Base-by-base conservation (phyloP, 306 rosid species). In the Vachellia pachyceras region DNA sequence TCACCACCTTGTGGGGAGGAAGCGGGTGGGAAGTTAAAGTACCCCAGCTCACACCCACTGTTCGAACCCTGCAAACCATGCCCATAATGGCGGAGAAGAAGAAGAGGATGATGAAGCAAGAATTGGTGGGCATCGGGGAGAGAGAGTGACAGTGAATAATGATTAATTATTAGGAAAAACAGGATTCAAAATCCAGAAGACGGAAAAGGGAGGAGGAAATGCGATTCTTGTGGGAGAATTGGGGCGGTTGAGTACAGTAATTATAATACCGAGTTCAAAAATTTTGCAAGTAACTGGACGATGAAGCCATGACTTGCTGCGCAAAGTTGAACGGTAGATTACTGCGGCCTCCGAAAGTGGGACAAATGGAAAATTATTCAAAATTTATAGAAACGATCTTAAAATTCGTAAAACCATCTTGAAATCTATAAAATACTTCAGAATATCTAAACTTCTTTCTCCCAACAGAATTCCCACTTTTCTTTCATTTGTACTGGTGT, bases 31-130 rank as follows among this genome's bases (percentile, higher is more conserved):
- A 94, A 17, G 97, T 87, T 79, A 78, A 49, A 70, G 91, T 85
- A 18, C 97, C 98, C 98, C 98, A 91, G 92, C 91, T 92, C 47
- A 95, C 89, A 39, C 97, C 97, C 3, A 91, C 29, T 71, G 94
- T 85, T 54, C 71, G n/a, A 40, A 80, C 79, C 17, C 80, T 65
- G 58, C 40, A 69, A 55, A 12, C 15, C 55, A 79, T 36, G 86
- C 41, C 50, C 55, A 47, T 50, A 20, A 78, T 20, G 79, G 76
- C 25, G 79, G 33, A 29, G 33, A 84, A 63, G 82, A 84, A 33
- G 78, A 83, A 1, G 40, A 37, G n/a, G 25, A 84, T 20, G 85
- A 72, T 7, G 69, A 75, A 67, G 82, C 44, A 33, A 74, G 63
- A 85, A 80, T 75, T 77, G 58, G 86, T 74, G 77, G 85, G 73